Percentiles rank a stretch among this genome's conserved stretches.
These are phyloP conservation scores for Penicillium occitanis DNA, from an alignment of 2,329 filamentous ascomycete genomes.

Conservation along the genomic window DNA sequence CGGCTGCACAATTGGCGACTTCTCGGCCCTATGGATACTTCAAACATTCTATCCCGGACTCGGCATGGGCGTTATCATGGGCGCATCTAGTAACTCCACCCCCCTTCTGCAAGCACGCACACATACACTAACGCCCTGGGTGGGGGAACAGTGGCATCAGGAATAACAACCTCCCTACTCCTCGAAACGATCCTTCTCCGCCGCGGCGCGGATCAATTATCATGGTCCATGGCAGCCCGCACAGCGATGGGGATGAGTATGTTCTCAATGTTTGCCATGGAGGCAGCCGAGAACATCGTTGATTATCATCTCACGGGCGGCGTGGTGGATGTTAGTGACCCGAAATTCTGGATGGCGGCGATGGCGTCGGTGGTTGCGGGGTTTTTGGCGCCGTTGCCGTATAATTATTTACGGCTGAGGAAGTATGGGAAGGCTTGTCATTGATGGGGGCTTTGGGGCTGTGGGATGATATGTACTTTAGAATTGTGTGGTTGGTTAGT, in stretches of 20 bases:
- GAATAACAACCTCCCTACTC: constrained; percentile 53
- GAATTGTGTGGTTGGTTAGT: background rate
- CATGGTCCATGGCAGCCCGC: constrained; percentile 49
- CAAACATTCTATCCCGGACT: constrained; percentile 51
- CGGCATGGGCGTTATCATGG: constrained; percentile 54
- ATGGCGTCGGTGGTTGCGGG: background rate
- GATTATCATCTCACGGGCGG: constrained; percentile 59
- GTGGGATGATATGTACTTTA: background rate
- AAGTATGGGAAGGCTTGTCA: constrained; percentile 3
- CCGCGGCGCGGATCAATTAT: constrained; percentile 49
- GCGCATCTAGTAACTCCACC: constrained; percentile 48
- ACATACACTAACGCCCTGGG: background rate
- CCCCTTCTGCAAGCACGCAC: background rate
- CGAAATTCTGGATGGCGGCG: constrained; percentile 54
- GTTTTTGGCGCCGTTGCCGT: background rate
- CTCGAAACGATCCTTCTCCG: constrained; percentile 56
- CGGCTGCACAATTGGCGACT: constrained; percentile 58
- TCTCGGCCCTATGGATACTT: constrained; percentile 57
- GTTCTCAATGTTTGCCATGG: constrained; percentile 61
- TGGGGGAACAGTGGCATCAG: constrained; percentile 48
- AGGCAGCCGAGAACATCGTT: constrained; percentile 55
- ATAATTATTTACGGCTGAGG: background rate
- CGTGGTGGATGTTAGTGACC: constrained; percentile 47
- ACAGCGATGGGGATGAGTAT: constrained; percentile 61
- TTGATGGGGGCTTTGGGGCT: background rate